Evolutionary conservation across 2,329 filamentous ascomycete species (phyloP), one percentile per base, ranked within the genome.

Genomic region (Cercospora sesami): DNA sequence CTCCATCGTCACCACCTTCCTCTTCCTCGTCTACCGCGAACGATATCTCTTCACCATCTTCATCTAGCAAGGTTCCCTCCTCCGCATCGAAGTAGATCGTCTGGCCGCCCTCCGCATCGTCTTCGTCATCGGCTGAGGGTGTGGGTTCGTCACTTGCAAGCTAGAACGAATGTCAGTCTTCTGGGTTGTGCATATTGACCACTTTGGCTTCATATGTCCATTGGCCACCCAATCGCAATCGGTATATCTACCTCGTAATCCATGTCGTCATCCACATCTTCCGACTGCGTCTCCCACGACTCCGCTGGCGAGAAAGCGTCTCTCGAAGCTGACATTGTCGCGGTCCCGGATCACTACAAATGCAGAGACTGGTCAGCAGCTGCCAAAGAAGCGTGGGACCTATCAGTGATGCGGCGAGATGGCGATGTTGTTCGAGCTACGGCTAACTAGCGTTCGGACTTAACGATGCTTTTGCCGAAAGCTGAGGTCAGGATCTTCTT

Each of bases 231-330:
- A 16, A 31, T 58, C 53, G 26, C 26, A 33, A 58, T 23, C 53
- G 23, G 16, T 33, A 58, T 58, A 58, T n/a, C 28, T 58, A 58
- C 75, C 73, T 84, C 79, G 77, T 81, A 84, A 70, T 85, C 83
- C 80, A 84, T 83, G 76, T 85, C 83, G 78, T 86, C 83, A 79
- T 83, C 81, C 51, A 64, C 39, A 21, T 58, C 51, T 72, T 74
- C 73, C n/a, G 66, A 68, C n/a, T 72, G 69, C 31, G 72, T 73
- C 60, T 71, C 69, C 73, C 72, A 73, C 14, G 68, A 71, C 30
- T 60, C 63, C 33, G 64, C 61, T 16, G 69, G 71, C 18, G 71
- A 70, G 31, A 71, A 68, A 26, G 45, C 63, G 39, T 71, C 63
- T 39, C 65, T 39, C 10, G 65, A 65, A 8, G 65, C 51, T 14